These are phyloP conservation scores for Penicillium sp. DNA, from an alignment of 2,329 filamentous ascomycete species.

Conservation along the genomic window DNA sequence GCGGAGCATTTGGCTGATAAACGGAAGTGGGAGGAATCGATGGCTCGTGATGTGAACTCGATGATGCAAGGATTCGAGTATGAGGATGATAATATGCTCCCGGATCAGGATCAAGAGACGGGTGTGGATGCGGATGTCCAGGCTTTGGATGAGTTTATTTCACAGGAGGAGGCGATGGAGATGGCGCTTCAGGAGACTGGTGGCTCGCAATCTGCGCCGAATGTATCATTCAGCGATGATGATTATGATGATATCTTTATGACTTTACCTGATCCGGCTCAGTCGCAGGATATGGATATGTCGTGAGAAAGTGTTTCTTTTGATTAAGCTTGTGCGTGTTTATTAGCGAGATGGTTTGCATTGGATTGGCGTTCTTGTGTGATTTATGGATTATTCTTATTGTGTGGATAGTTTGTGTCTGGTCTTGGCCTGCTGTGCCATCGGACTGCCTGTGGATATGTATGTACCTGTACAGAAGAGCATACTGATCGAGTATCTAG, in stretches of 20 bases:
- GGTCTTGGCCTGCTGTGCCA: neutral
- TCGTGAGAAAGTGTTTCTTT: constrained; percentile 30
- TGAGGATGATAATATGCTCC: constrained; percentile 31
- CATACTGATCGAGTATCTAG: neutral
- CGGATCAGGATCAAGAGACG: too few species aligned
- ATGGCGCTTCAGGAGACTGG: constrained; percentile 31
- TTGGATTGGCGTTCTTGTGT: constrained; percentile 19
- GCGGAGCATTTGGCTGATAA: constrained; percentile 47
- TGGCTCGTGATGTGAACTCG: constrained; percentile 38
- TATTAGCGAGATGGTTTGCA: constrained; percentile 15
- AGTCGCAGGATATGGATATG: constrained; percentile 45
- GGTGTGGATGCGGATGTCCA: constrained; percentile 33
- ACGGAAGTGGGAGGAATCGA: constrained; percentile 44
- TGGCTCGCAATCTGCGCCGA: constrained; percentile 9
- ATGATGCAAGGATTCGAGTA: constrained; percentile 24
- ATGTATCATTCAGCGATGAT: constrained; percentile 53
- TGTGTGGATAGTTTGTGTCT: neutral
- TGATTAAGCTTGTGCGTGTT: neutral
- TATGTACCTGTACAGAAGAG: neutral
- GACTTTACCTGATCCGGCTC: constrained; percentile 60
- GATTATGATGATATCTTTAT: constrained; percentile 68
- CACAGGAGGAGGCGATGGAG: constrained; percentile 40
- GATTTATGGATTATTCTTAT: neutral
- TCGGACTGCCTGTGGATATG: constrained; percentile 1
- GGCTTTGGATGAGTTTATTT: constrained; percentile 41